phyloP scores from a whole-genome alignment of 2,329 filamentous ascomycete genomes.

The Emmonsiellopsis sp. region DNA sequence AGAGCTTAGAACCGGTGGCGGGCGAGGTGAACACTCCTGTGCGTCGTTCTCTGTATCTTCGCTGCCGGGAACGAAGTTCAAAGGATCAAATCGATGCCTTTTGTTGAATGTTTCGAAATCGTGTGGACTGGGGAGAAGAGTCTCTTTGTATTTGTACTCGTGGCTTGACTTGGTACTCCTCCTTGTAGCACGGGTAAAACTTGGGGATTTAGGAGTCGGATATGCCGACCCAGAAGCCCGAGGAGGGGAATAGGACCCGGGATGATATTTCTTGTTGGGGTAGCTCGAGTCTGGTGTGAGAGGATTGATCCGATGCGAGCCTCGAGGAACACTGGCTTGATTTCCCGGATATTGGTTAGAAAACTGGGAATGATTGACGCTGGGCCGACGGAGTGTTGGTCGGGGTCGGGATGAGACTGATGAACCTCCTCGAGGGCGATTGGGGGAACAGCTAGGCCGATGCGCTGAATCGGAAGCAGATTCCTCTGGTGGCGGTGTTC shows the following conservation, averaged over 20 bases:
- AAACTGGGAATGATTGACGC: neutral
- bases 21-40: neutral
- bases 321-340: neutral
- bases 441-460: neutral
- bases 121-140: conserved; percentile 5
- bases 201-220: no score
- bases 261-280: no score
- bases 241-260: no score
- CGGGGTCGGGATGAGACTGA: neutral
- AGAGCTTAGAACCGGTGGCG: neutral
- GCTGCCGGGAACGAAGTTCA: conserved; percentile 12
- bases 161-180: neutral
- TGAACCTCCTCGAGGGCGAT: neutral
- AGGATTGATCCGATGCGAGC: neutral
- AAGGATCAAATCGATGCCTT: conserved; percentile 9
- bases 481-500: neutral
- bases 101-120: conserved; percentile 12
- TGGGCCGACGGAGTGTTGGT: neutral
- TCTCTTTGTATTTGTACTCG: neutral
- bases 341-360: neutral
- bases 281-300: neutral
- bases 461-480: neutral
- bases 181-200: neutral
- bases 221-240: no score
- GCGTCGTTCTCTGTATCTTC: neutral